Evolutionary conservation across 2,329 filamentous ascomycete species (phyloP).

Genomic region (Ophiostoma perfectum): DNA sequence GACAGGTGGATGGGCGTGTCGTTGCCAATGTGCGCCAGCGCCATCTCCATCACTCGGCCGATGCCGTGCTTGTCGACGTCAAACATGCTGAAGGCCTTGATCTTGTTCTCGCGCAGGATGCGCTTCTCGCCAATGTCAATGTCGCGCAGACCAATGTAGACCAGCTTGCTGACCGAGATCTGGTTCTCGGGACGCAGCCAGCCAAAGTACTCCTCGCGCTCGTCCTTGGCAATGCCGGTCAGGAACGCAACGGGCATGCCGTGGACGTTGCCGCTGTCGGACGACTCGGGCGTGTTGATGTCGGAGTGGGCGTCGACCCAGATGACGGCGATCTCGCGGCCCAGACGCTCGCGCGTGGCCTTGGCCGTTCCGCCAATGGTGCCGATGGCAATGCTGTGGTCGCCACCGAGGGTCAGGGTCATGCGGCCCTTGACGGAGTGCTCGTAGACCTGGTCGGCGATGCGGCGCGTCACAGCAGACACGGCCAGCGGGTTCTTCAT

Average conservation of each 20-base stretch:
- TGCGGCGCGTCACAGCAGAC: constrained; percentile 73
- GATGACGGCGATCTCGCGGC: constrained; percentile 78
- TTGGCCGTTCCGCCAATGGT: constrained; percentile 82
- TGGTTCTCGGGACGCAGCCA: constrained; percentile 74
- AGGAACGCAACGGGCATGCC: constrained; percentile 96
- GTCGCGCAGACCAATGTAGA: constrained; percentile 93
- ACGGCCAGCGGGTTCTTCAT: constrained; percentile 94
- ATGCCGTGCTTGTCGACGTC: constrained; percentile 93
- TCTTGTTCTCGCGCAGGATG: constrained; percentile 78
- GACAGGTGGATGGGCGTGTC: constrained; percentile 96
- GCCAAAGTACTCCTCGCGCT: constrained; percentile 75
- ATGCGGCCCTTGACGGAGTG: constrained; percentile 79
- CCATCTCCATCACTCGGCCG: constrained; percentile 95
- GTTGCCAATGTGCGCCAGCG: constrained; percentile 86
- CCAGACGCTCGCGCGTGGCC: constrained; percentile 76
- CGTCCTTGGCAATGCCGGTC: constrained; percentile 74
- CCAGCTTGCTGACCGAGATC: constrained; percentile 72
- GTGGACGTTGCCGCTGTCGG: constrained; percentile 87
- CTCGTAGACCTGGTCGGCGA: constrained; percentile 79
- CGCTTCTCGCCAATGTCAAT: constrained; percentile 92
- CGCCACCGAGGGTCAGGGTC: constrained; percentile 88
- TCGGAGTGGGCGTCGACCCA: constrained; percentile 99
- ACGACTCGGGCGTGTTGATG: constrained; percentile 93
- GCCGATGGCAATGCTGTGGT: constrained; percentile 95
- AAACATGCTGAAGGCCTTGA: constrained; percentile 98